Base-by-base conservation (phyloP, 2,329 filamentous ascomycete species). In the Periconia digitata region DNA sequence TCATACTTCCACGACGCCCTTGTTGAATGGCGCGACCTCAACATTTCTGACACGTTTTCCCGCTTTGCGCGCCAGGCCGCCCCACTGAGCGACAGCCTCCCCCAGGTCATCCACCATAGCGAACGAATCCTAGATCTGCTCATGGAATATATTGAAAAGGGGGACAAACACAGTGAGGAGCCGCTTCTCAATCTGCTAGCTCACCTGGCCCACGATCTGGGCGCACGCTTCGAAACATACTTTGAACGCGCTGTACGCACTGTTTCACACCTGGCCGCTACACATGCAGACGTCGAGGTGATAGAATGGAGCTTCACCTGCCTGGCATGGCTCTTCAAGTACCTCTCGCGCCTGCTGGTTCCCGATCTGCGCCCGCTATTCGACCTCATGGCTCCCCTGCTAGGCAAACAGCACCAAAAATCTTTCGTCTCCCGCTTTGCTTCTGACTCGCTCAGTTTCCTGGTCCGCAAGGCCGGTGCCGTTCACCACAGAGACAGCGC, bases 241-340 rank as follows among this genome's bases (percentile, higher is more conserved):
- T 97, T 96, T 69, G 80, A 84, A 39, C 80, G 82, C 43, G 85
- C 88, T 21, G 83, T 99, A 49, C 81, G 79, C 45, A 76, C 95
- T 45, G 84, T 99, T 46, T 83, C 89, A 34, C 83, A 84, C 15
- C 82, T 97, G 55, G 92, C 91, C 10, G 85, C 85, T 45, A 87
- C 84, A 60, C 84, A 89, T 44, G 80, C 88, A 47, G 87, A 89
- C 63, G 85, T 89, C 21, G 89, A 92, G 54, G 91, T 95, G n/a
- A 89, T 97, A 43, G 94, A 99, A 74, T 97, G 92, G 92, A 92
- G 90, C 43, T 99, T 99, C 73, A 90, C 87, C 12, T 92, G 90
- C 59, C 78, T 99, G 47, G 91, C 94, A 39, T 99, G 95, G 79
- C 79, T 97, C 35, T 96, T 99, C 82, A 99, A 99, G 69, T 97